phyloP scores from a whole-genome alignment of 352 stramenopile genomes.

The Phytophthora pisi region DNA sequence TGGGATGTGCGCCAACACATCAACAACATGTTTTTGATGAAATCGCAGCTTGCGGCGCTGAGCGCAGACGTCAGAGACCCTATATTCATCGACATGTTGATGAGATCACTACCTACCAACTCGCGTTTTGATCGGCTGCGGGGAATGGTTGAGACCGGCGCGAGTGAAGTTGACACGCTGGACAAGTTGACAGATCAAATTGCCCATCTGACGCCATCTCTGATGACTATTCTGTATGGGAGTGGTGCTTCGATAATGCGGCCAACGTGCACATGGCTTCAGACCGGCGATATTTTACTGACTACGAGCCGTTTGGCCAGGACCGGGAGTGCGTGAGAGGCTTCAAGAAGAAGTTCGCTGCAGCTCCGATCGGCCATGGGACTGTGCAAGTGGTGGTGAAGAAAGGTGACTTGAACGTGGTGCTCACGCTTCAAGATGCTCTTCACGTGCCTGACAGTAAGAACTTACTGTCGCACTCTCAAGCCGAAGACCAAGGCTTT shows the following conservation, averaged over 20 bases:
- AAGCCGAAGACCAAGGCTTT: constrained; percentile 16
- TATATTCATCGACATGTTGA: constrained; percentile 11
- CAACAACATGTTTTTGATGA: constrained; percentile 14
- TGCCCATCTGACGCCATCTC: not conserved
- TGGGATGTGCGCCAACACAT: constrained; percentile 13
- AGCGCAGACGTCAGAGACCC: constrained; percentile 7
- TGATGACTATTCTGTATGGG: not conserved
- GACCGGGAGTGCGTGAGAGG: constrained; percentile 1
- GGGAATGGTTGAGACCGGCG: not conserved
- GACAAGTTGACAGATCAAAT: not conserved
- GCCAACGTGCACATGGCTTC: constrained; percentile 8
- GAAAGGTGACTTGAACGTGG: not conserved
- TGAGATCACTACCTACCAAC: not conserved
- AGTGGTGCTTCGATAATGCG: constrained; percentile 23
- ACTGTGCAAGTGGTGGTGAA: constrained; percentile 3
- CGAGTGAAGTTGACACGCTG: not conserved
- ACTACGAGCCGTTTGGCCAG: constrained; percentile 2
- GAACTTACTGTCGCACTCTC: constrained; percentile 10
- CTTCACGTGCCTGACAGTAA: constrained; percentile 5
- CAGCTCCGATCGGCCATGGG: not conserved
- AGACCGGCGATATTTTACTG: constrained; percentile 7
- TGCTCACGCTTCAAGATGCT: constrained; percentile 1
- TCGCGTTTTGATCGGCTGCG: not conserved
- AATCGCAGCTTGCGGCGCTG: constrained; percentile 2
- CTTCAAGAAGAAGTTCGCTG: constrained; percentile 8